Evolutionary conservation across 495 filamentous ascomycete species (phyloP).

Genomic region (Entonaema liquescens): DNA sequence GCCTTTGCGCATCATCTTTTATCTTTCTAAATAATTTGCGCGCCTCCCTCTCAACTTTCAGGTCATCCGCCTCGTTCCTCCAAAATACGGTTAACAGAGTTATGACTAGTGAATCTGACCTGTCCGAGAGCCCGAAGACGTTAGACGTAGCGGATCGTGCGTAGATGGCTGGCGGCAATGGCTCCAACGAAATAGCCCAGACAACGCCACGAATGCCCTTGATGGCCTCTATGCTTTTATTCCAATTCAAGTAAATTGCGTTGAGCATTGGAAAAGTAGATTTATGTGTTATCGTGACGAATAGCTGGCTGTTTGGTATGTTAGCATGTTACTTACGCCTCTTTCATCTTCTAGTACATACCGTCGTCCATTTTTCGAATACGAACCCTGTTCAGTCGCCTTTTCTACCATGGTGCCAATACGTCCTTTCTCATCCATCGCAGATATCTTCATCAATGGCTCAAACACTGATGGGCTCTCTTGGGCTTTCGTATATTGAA

Average conservation of each 20-base stretch:
- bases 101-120: slow-evolving; percentile 36
- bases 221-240: slow-evolving; percentile 14
- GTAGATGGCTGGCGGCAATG: slow-evolving; percentile 56
- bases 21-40: slow-evolving; percentile 12
- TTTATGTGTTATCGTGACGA: slow-evolving; percentile 10
- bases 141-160: slow-evolving; percentile 53
- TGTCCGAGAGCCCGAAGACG: slow-evolving; percentile 53
- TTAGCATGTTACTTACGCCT: not conserved
- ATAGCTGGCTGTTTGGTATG: not conserved
- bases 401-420: not conserved
- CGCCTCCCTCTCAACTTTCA: slow-evolving; percentile 4
- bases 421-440: not conserved
- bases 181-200: slow-evolving; percentile 46
- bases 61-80: slow-evolving; percentile 7
- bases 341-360: not conserved
- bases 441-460: not conserved
- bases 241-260: slow-evolving; percentile 34
- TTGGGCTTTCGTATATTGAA: slow-evolving; percentile 25
- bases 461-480: slow-evolving; percentile 10
- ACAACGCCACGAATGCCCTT: slow-evolving; percentile 1
- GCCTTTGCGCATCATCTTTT: not conserved
- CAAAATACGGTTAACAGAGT: slow-evolving; percentile 2
- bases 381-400: slow-evolving; percentile 4
- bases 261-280: slow-evolving; percentile 25
- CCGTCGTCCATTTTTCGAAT: slow-evolving; percentile 5